Percentiles rank a stretch among this genome's conserved stretches.
These are phyloP conservation scores for Wickerhamomyces canadensis DNA, from an alignment of 805 yeast genomes.

Conservation along the genomic window DNA sequence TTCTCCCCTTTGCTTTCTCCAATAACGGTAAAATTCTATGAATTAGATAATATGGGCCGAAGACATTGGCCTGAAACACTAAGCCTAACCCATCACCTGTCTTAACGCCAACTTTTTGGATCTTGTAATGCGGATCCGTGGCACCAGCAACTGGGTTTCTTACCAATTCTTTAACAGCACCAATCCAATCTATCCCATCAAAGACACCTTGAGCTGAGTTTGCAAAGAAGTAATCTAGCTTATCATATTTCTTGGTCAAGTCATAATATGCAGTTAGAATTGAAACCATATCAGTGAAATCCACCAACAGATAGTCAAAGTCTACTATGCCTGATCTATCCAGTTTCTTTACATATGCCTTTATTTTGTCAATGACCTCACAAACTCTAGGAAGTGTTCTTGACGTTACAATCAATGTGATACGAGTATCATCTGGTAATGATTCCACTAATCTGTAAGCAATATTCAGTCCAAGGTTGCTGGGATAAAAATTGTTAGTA, in stretches of 20 bases:
- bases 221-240: conserved; percentile 73
- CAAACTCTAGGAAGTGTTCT: conserved; percentile 82
- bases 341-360: conserved; percentile 34
- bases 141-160: conserved; percentile 71
- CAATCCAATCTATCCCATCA: conserved; percentile 81
- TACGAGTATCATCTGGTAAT: conserved; percentile 42
- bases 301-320: conserved; percentile 86
- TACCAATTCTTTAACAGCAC: conserved; percentile 64
- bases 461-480: conserved; percentile 78
- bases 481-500: no score
- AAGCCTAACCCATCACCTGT: conserved; percentile 78
- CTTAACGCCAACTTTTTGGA: conserved; percentile 72
- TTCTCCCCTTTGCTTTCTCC: conserved; percentile 49
- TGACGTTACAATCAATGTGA: conserved; percentile 85
- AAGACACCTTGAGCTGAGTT: conserved; percentile 91
- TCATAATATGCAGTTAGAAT: conserved; percentile 71
- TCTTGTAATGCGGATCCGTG: conserved; percentile 83
- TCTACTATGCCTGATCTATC: conserved; percentile 58
- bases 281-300: conserved; percentile 85
- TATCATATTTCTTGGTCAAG: conserved; percentile 52
- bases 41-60: conserved; percentile 86
- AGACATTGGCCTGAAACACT: conserved; percentile 93
- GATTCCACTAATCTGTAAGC: conserved; percentile 73
- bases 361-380: conserved; percentile 60
- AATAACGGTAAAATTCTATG: conserved; percentile 57